These are phyloP conservation scores for Verticillium alfalfae DNA, from an alignment of 2,329 filamentous ascomycete genomes.

Conservation along the genomic window DNA sequence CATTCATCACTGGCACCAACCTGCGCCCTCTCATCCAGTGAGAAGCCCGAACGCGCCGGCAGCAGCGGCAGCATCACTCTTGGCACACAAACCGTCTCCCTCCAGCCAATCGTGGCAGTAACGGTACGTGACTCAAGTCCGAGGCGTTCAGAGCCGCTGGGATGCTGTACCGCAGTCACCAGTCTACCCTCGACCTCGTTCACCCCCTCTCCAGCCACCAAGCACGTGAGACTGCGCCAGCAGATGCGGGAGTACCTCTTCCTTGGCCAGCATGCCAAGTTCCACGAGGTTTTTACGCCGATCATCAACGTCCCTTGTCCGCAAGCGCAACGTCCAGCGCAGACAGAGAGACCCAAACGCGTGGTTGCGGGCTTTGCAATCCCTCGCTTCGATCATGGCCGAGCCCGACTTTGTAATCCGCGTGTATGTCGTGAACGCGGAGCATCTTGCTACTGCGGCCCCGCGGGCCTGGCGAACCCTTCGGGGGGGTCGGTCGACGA, in stretches of 20 bases:
- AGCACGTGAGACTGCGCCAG: not conserved
- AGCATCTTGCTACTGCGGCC: not conserved
- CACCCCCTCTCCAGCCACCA: not conserved
- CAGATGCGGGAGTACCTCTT: not conserved
- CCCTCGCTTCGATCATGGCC: not conserved
- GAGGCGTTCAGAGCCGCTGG: not conserved
- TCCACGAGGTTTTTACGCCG: not conserved
- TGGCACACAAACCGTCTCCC: not conserved
- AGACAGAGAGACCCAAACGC: not conserved
- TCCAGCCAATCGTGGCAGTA: conserved; percentile 6
- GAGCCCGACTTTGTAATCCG: not conserved
- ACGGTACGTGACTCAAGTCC: not conserved
- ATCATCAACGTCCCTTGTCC: not conserved
- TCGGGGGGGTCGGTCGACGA: not conserved
- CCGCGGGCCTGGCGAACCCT: too few relatives aligned
- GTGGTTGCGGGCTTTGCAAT: not conserved
- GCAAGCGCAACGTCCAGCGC: not conserved
- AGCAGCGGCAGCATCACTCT: conserved; percentile 5
- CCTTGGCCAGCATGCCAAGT: not conserved
- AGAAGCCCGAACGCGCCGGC: not conserved
- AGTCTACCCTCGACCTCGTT: not conserved
- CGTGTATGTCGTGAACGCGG: not conserved
- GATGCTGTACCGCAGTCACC: not conserved
- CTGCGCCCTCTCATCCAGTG: not conserved
- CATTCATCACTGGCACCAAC: not conserved